Base-by-base conservation (phyloP, 1,284 basidiomycete genomes). In the Cryptococcus maquisensis region DNA sequence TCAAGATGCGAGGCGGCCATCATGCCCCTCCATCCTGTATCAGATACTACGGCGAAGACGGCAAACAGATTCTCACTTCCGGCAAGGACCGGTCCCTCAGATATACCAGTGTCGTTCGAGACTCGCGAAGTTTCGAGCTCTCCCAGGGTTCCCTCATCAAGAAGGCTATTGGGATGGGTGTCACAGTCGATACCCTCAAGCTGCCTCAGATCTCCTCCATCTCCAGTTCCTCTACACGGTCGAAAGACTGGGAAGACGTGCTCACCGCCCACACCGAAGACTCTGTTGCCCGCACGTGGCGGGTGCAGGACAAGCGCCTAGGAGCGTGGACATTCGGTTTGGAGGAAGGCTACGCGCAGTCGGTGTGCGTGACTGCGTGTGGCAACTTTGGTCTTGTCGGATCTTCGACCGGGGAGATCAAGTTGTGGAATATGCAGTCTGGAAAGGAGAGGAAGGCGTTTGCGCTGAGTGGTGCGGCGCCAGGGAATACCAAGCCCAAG, bases 171-270 rank as follows among this genome's bases (percentile, higher is more conserved):
- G 82, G 83, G 2, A 80, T 94, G 3, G 89, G 88, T 8, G 85
- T 91, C 28, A 86, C 90, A 0, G 77, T 91, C 1, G 81, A 86
- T 3, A 86, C 85, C 1, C 81, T 96, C 51, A 95, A 95, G 72
- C 84, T 88, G 62, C 85, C 90, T 12, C 80, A 88, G 0, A 81
- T 94, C 40, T 85, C 84, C 5, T 81, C 86, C 8, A 76, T 98
- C 10, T 84, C 90, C 0, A 87, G 86, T 75, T 92, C 90, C 4
- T 81, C 84, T 2, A 82, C 86, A 4, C 83, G 93, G 21, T 82
- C 90, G 18, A 94, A 93, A 71, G 94, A 99, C 63, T 99, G 96
- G 96, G 95, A 98, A 68, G 92, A 98, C 66, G 87, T 98, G 41
- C 75, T 99, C 5, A 94, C 95, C 9, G 85, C 85, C 0, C 95